Conservation (phyloP, 192 early-diverging fungal species). For the Mortierella hygrophila region DNA sequence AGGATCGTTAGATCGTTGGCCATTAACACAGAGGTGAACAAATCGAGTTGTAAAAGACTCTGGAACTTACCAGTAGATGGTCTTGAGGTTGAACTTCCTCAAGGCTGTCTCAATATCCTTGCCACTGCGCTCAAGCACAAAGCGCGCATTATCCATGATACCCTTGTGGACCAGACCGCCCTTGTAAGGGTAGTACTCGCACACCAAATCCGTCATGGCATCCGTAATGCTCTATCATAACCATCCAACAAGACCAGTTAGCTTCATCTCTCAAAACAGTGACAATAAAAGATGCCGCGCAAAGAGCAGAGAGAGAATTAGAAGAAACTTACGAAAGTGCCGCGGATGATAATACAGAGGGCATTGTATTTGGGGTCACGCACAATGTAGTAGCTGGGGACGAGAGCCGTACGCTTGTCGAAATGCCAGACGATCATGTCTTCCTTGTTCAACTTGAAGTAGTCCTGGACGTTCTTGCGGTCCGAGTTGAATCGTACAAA, state of each 20-base stretch:
- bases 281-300: background rate
- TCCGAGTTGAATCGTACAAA: conserved; percentile 58
- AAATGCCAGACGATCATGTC: conserved; percentile 61
- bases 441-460: conserved; percentile 57
- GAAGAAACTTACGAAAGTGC: conserved; percentile 51
- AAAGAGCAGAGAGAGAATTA: background rate
- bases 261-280: background rate
- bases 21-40: background rate
- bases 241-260: background rate
- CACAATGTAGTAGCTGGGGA: conserved; percentile 58
- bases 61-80: conserved; percentile 42
- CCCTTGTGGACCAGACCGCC: conserved; percentile 58
- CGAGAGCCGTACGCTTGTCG: conserved; percentile 50
- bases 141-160: conserved; percentile 57
- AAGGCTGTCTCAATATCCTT: conserved; percentile 51
- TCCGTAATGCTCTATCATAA: conserved; percentile 55
- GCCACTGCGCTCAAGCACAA: conserved; percentile 47
- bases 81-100: conserved; percentile 54
- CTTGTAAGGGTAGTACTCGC: conserved; percentile 60
- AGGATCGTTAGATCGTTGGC: background rate
- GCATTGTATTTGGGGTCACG: conserved; percentile 56
- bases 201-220: conserved; percentile 58
- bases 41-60: background rate
- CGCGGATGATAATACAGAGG: conserved; percentile 57
- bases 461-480: conserved; percentile 54